Base-by-base conservation (phyloP, 768 basidiomycete species). In the Trametes sanguinea region DNA sequence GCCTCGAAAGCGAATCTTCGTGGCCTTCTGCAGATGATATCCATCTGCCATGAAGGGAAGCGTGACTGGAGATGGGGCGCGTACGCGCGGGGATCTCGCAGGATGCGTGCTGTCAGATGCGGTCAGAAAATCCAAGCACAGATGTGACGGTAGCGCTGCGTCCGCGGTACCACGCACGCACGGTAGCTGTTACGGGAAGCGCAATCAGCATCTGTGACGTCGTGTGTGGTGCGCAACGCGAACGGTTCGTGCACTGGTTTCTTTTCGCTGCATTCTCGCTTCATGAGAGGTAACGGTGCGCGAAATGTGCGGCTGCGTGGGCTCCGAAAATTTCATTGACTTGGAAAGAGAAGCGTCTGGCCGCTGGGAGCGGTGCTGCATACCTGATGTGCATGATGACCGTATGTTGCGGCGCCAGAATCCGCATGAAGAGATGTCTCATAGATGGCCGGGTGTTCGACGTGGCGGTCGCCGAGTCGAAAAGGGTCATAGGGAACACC, bases 371-470 rank as follows among this genome's bases (percentile, higher is more conserved):
- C 42, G 17, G 50, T 59, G 50, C 57, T 33, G 51, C 57, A 59
- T 51, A 59, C 48, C 42, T 59, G 57, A 59, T 59, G 57, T 59
- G 57, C 57, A 45, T 45, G 57, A 45, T 59, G 50, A 8, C 57
- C 40, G 43, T 59, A 52, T 59, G 57, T 44, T 37, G 43, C 17
- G 51, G 57, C 48, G 50, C 50, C 42, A 51, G 17, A 44, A 44
- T 37, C 40, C 50, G 17, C 48, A 43, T 51, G 50, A n/a, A 33
- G 57, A 42, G 42, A 45, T 59, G 57, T 39, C 30, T 17, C 3
- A 35, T 51, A 45, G 22, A 29, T 35, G 50, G 14, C 57, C 57
- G 57, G 57, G 27, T 45, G 51, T 52, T 10, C 30, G 42, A 27
- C 30, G 57, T 59, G 57, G 57, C 57, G 57, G 42, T 51, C n/a